phyloP scores from a whole-genome alignment of 768 basidiomycete species.

The Mycena haematopus region DNA sequence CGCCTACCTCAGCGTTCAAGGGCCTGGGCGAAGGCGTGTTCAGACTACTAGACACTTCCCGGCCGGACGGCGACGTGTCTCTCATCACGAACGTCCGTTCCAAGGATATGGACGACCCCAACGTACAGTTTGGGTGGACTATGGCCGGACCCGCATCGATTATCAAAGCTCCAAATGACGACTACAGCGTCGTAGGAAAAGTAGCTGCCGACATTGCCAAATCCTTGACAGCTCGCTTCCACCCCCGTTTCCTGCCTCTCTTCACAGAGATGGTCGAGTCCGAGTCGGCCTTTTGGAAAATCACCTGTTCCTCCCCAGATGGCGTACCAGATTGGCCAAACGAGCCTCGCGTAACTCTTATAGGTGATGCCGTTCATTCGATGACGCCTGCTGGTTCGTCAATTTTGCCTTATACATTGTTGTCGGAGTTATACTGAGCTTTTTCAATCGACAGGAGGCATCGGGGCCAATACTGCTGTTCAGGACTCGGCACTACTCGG shows the following conservation, averaged over 20 bases:
- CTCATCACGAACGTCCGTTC: conserved; percentile 4
- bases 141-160: not conserved
- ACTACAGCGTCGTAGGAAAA: not conserved
- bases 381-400: too few relatives aligned
- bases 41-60: not conserved
- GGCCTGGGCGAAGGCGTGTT: not conserved
- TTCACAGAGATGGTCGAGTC: not conserved
- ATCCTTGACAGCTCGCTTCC: not conserved
- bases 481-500: conserved; percentile 1
- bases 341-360: not conserved
- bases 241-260: not conserved
- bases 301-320: conserved; percentile 2
- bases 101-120: not conserved
- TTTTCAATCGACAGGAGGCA: not conserved
- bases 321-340: conserved; percentile 1
- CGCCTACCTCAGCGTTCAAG: not conserved
- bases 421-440: not conserved
- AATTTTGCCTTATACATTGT: not conserved
- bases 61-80: not conserved
- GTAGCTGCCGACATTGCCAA: not conserved
- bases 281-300: conserved; percentile 1
- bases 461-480: conserved; percentile 2
- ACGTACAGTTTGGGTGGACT: conserved; percentile 1
- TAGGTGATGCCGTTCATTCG: too few relatives aligned
- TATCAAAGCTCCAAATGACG: not conserved